Evolutionary conservation across 1,284 basidiomycete species (phyloP), one percentile per base, ranked within the genome.

Genomic region (Heterobasidion occidentale): DNA sequence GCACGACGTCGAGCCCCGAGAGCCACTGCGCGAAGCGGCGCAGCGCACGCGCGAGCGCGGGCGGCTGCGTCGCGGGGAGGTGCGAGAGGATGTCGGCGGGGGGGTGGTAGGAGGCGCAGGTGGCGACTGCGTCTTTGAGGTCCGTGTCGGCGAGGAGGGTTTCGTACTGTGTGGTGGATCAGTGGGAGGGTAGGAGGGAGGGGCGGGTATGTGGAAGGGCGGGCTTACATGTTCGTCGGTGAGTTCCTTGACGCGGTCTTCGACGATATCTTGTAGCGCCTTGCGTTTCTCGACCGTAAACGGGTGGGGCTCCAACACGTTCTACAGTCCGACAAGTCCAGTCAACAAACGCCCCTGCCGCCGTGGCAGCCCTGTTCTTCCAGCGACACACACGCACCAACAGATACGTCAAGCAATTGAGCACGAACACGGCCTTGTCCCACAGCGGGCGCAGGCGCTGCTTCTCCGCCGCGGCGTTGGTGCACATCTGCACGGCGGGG

Each of bases 361-460:
- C n/a, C 27, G 27, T 1, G 27, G 9, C 14, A 14, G 46, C 36
- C n/a, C 33, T 33, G 14, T 11, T 27, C 27, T 27, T 33, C 49
- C 35, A n/a, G 54, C 20, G 33, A 58, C 36, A 69, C 79, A 58
- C 36, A 69, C 79, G 38, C 49, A 89, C 90, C 74, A 87, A 79
- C 9, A 95, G 71, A 66, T 92, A 93, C 36, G 81, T 84, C 58
- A 93, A 69, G 59, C 90, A 94, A 65, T 97, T 96, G 61, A 95
- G 74, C 55, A 92, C 74, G 66, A 92, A 97, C 0, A 94, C 81
- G 9, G 82, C 79, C 52, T 77, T 76, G 67, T 98, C 93, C 92
- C 93, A 95, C n/a, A 11, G 20, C 35, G 66, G 70, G 9, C 76
- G 77, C 45, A 76, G 70, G 38, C 73, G 9, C 14, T 75, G 77